Base-by-base conservation (phyloP, 768 basidiomycete species). In the Panellus pusillus region DNA sequence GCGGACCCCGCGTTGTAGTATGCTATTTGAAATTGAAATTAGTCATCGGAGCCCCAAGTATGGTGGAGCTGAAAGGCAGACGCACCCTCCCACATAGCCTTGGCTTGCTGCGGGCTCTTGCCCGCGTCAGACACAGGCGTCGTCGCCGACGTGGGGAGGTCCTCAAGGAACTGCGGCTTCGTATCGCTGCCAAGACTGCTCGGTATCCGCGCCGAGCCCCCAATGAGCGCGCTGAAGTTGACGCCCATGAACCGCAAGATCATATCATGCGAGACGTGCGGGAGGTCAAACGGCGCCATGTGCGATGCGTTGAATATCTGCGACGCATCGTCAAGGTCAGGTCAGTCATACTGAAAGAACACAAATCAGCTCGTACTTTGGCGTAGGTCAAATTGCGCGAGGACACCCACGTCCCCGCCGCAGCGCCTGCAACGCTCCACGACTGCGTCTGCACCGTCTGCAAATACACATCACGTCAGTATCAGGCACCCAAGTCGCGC, bases 221-320 rank as follows among this genome's bases (percentile, higher is more conserved):
- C 93, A 2, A 86, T 75, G 52, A 98, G 79, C 2, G 83, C 79
- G 20, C 87, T 80, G 63, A 96, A 91, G 73, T 98, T 88, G 55
- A 94, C 83, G 46, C 84, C 87, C 87, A 98, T 92, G 75, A 99
- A 99, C 13, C 97, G 91, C 37, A 97, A 82, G 62, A 99, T 96
- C 97, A 98, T 98, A 70, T 99, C 97, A 68, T 98, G 93, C 4
- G 95, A 78, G 17, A 87, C 83, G 47, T 91, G 80, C 0, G 94
- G 95, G 12, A 89, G 76, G 69, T 99, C 96, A 68, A 76, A 89
- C 12, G 89, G 86, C 8, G 83, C 96, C 97, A 98, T 99, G 70
- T 98, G 97, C 1, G 95, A 98, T 3, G 93, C 91, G 54, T 93
- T 91, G 69, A 87, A 89, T 20, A 97, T 81, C 91, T 94, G 53